These are phyloP conservation scores for Sporisorium graminicola DNA, from an alignment of 1,284 basidiomycete species.

Conservation along the genomic window DNA sequence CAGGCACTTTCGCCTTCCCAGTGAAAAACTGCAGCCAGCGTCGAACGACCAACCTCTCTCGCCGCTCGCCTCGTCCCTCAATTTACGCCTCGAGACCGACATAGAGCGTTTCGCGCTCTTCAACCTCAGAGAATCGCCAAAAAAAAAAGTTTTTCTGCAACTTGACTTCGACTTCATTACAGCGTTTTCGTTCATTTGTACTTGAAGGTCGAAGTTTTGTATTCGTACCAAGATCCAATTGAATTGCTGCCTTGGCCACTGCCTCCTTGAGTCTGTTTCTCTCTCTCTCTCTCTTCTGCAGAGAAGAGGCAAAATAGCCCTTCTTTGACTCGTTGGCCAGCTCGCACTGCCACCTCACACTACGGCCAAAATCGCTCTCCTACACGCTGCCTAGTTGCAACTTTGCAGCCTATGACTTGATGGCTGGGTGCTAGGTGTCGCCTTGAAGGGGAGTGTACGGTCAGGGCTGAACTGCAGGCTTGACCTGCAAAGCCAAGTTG, in stretches of 20 bases:
- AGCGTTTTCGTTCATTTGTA: background rate
- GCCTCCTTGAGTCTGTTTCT: too few species aligned
- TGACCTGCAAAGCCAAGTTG: too few species aligned
- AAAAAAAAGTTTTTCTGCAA: conserved; percentile 23
- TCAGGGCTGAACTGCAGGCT: background rate
- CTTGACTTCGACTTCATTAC: background rate
- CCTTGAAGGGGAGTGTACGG: background rate
- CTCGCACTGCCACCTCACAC: background rate
- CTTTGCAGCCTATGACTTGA: background rate
- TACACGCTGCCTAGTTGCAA: background rate
- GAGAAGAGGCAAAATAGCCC: conserved; percentile 8
- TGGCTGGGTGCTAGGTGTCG: background rate
- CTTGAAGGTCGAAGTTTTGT: background rate
- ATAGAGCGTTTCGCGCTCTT: conserved; percentile 5
- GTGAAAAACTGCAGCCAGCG: background rate
- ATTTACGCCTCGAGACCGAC: conserved; percentile 10
- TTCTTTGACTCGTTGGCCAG: background rate
- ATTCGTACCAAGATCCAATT: background rate
- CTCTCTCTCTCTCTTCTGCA: too few species aligned
- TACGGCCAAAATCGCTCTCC: conserved; percentile 15
- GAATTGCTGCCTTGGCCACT: too few species aligned
- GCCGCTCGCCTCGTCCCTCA: background rate
- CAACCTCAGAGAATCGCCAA: background rate
- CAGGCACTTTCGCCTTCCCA: conserved; percentile 10
- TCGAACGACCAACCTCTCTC: conserved; percentile 7